Evolutionary conservation across 2,329 filamentous ascomycete genomes (phyloP), one percentile per base, ranked within the genome.

Genomic region (Talaromyces sp.): DNA sequence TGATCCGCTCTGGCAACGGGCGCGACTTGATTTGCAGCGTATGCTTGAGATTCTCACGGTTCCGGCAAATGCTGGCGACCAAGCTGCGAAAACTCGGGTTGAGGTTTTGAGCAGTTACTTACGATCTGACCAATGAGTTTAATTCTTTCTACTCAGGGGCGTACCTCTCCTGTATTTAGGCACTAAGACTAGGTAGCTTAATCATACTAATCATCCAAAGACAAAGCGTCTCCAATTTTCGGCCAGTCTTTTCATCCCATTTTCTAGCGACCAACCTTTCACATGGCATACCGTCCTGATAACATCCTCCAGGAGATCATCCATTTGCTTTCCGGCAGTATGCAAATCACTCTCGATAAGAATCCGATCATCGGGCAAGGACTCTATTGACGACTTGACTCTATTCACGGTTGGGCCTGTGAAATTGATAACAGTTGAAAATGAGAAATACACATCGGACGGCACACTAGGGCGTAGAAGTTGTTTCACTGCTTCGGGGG

Each of bases 321-420:
- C 95, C 90, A 98, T 96, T 58, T 83, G 79, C 1, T 86, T 81
- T 0, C 95, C 95, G 0, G 93, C 95, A 21, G 79, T 84, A 74
- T 98, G 91, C 63, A 97, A 74, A 75, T 99, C 95, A 72, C 92
- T 98, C 76, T 99, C 95, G 2, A 96, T 83, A 21, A 99, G 81
- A 12, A 99, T 79, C 60, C 87, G 83, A 68, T 93, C 85, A 67
- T 92, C 89, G 0, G 95, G 93, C 2, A 96, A 82, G 2, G 84
- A 83, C 64, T 83, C 84, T 55, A 98, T 83, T 21, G 88, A 84
- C 21, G 92, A 86, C 25, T 85, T 82, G 3, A 85, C 85, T 62
- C 87, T 84, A 69, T 79, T 80, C 50, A 81, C 72, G 70, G 80
- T 68, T 68, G 73, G 75, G 8, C 58, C 58, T 18, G 83, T 82